Base-by-base conservation (phyloP, 176 grass and related monocot species). In the Carex scoparia region DNA sequence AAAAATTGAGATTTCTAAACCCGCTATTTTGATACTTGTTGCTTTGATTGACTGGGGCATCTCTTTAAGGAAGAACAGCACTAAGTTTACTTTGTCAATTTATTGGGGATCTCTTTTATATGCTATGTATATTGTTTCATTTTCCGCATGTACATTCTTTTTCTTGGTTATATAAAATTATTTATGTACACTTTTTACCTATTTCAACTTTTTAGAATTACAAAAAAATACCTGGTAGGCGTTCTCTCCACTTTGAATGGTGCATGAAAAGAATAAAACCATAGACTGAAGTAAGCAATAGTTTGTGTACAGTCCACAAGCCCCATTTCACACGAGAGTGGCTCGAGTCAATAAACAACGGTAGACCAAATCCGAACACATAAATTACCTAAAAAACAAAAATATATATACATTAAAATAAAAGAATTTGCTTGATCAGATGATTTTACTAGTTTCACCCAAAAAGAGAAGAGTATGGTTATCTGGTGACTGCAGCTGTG, bases 221-320 rank as follows among this genome's bases (percentile, higher is more conserved):
- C 3, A 33, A 72, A 87, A 38, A 0, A 6, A 77, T 92, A 99
- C 97, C 97, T 89, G 93, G 93, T 81, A 99, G 74, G 73, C 93
- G 89, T 80, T 96, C 97, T 90, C 87, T 99, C 97, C 97, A 99
- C 53, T 90, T 96, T 8, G 97, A 99, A 49, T 99, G 97, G 84
- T 96, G 82, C 93, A 99, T 92, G 81, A 95, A 99, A 35, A 99
- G 65, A 86, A 99, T 92, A 54, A 90, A 57, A 0, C 93, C 93
- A 88, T 99, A 96, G 23, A 96, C 93, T 65, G 89, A 84, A 87
- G 93, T 91, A 88, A 99, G 93, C 79, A 99, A 86, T 85, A 99
- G 69, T 85, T 91, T 99, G 79, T 94, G 93, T 32, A 99, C 80
- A 87, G 92, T 87, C 93, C 87, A 96, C 72, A 99, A 80, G 31